A percentile compares a stretch with the other conserved stretches of the same genome.
Conservation (phyloP, 2,329 filamentous ascomycete genomes). For the Neophaeococcomyces mojaviensis region DNA sequence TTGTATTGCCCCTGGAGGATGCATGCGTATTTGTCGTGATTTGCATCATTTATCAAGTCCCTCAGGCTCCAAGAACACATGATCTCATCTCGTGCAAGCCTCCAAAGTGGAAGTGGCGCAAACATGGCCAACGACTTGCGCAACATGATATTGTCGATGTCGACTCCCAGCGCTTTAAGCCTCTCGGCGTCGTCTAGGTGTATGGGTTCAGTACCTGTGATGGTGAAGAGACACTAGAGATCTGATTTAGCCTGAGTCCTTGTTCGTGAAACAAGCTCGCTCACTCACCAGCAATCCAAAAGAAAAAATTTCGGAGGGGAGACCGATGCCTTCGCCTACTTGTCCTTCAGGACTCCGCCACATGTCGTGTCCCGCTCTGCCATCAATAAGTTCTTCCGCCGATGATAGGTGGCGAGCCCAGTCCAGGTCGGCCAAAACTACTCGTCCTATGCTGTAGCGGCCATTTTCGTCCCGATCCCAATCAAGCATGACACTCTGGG, state of each 20-base stretch:
- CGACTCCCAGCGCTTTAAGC: slow-evolving; percentile 19
- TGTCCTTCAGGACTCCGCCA: slow-evolving; percentile 18
- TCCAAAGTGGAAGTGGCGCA: slow-evolving; percentile 24
- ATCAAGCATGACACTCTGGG: slow-evolving; percentile 11
- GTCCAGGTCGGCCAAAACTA: slow-evolving; percentile 10
- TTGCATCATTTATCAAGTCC: no score
- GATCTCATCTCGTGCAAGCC: no score
- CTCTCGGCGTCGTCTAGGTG: slow-evolving; percentile 23
- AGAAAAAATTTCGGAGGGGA: slow-evolving; percentile 13
- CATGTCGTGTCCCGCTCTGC: slow-evolving; percentile 14
- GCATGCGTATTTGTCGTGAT: no score
- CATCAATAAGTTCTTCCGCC: slow-evolving; percentile 11
- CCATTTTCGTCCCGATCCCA: slow-evolving; percentile 2
- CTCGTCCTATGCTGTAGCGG: slow-evolving; percentile 5
- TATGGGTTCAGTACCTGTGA: slow-evolving; percentile 23
- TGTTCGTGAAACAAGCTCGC: slow-evolving; percentile 1
- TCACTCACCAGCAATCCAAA: slow-evolving; percentile 13
- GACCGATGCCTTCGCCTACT: slow-evolving; percentile 5
- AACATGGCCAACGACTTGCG: slow-evolving; percentile 24
- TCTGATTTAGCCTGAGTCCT: slow-evolving; percentile 5
- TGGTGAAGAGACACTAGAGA: slow-evolving; percentile 22
- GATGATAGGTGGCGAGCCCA: slow-evolving; percentile 11
- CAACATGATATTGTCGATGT: slow-evolving; percentile 26
- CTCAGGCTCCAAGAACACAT: no score
- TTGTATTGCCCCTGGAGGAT: slow-evolving; percentile 24